Evolutionary conservation across 2,329 filamentous ascomycete species (phyloP).

Genomic region (Dactylellina haptotyla): DNA sequence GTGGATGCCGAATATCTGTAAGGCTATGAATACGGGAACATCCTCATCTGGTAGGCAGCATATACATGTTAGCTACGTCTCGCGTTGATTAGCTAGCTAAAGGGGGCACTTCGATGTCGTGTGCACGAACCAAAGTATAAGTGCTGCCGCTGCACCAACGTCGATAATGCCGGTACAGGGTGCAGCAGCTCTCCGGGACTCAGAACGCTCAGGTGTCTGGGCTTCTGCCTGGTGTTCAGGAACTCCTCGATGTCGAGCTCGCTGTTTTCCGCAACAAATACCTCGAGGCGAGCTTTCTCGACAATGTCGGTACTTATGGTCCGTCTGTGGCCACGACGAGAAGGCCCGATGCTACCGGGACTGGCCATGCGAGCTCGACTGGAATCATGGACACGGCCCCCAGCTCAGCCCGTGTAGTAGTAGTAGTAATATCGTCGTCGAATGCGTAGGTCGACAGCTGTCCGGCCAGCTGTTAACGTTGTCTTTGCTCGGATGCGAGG

Average conservation of each 20-base stretch:
- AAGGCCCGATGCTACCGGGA: constrained; percentile 55
- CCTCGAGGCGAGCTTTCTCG: constrained; percentile 70
- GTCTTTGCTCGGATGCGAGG: constrained; percentile 14
- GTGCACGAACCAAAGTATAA: constrained; percentile 74
- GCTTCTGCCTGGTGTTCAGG: constrained; percentile 31
- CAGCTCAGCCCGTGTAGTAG: constrained; percentile 2
- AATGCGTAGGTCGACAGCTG: constrained; percentile 13
- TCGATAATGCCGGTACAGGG: constrained; percentile 65
- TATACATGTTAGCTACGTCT: background rate
- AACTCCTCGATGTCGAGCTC: constrained; percentile 67
- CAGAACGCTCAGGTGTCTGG: constrained; percentile 59
- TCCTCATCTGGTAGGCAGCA: constrained; percentile 72
- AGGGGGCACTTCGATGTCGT: background rate
- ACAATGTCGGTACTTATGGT: constrained; percentile 65
- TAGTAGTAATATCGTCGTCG: constrained; percentile 5
- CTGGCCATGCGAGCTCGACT: constrained; percentile 43
- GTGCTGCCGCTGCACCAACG: constrained; percentile 71
- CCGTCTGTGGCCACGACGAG: constrained; percentile 58
- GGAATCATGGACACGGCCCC: constrained; percentile 47
- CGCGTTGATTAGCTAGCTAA: constrained; percentile 54
- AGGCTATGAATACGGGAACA: constrained; percentile 73
- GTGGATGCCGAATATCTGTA: constrained; percentile 70
- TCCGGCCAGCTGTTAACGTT: background rate
- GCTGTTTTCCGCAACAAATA: constrained; percentile 70
- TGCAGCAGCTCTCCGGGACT: constrained; percentile 22